Percentiles rank a stretch among this genome's conserved stretches.
Evolutionary conservation across 148 eudicot genomes (phyloP).

Genomic region (Beta vulgaris): DNA sequence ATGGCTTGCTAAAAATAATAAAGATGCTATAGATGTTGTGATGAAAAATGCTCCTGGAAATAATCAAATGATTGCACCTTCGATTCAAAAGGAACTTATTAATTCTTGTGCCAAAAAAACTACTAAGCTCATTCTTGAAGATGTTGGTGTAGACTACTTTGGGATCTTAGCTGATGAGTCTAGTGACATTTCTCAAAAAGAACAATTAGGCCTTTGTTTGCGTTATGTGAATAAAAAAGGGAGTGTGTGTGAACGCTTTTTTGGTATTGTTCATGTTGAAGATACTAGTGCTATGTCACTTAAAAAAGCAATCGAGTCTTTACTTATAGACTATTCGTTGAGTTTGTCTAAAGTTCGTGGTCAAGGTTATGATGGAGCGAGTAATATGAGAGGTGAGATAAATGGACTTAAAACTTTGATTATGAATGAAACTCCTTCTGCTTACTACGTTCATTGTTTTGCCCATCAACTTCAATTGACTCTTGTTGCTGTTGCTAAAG

Average conservation of each 20-base stretch:
- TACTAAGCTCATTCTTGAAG: slow-evolving; percentile 1
- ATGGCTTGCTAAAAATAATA: slow-evolving; percentile 1
- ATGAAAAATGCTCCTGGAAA: background rate
- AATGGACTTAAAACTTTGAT: too few species aligned
- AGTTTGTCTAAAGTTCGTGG: too few species aligned
- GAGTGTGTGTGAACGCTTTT: background rate
- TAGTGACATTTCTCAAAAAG: background rate
- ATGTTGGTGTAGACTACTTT: slow-evolving; percentile 9
- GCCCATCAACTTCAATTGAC: too few species aligned
- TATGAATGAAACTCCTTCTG: too few species aligned
- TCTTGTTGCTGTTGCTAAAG: too few species aligned
- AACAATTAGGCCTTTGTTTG: slow-evolving; percentile 4
- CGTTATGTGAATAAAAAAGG: background rate
- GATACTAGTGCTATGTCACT: slow-evolving; percentile 7
- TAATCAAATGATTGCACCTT: too few species aligned
- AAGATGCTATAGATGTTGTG: background rate
- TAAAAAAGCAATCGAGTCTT: background rate
- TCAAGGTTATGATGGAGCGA: too few species aligned
- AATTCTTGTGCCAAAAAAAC: slow-evolving; percentile 15
- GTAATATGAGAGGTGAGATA: too few species aligned
- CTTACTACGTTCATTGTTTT: too few species aligned
- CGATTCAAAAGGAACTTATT: slow-evolving; percentile 7
- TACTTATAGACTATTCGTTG: background rate
- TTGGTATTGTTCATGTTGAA: background rate
- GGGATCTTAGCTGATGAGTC: slow-evolving; percentile 14